Base-by-base conservation (phyloP, 495 filamentous ascomycete genomes). In the Trichodelitschia bisporula region DNA sequence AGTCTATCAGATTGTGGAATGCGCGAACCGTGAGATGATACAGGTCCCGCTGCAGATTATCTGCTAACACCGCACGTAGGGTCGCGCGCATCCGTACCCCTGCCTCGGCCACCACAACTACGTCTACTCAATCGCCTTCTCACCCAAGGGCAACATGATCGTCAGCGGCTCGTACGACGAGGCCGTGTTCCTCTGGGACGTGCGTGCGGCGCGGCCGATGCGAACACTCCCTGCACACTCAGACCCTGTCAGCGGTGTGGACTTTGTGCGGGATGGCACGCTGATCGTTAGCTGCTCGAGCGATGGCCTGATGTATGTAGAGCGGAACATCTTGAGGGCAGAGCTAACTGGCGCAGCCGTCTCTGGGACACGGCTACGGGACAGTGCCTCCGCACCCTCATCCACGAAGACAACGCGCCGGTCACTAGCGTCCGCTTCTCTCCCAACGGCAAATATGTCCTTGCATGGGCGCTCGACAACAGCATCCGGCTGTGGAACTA, bases 331-430 rank as follows among this genome's bases (percentile, higher is more conserved):
- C 20, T 18, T 5, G 9, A 3, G 10, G 11, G 10, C 27, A 15
- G 8, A 11, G 15, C 27, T 29, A 14, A 29, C 30, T 37, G 14
- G 19, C 20, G 3, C 18, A 70, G 64, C 33, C 61, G 86, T 20
- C 69, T 97, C 32, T 97, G 86, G 86, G 86, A 97, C 43, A 91
- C 89, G 3, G 68, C 70, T 18, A 90, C 84, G 12, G 89, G 89
- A 3, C 89, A 95, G 52, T 97, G 86, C 56, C 61, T 97, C 9
- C 68, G 78, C 17, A 97, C 86, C 0, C 58, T 97, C 4, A 78
- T 97, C 3, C 78, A 93, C 58, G 86, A 93, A 53, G 89, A 95
- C 50, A 90, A 90, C 47, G 77, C 80, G 1, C 68, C 82, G 6
- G 79, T 92, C 0, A 77, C 76, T n/a, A 70, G 66, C 21, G 86